Evolutionary conservation across 2,329 filamentous ascomycete genomes (phyloP), one percentile per base, ranked within the genome.

Genomic region (Pyricularia pennisetigena): DNA sequence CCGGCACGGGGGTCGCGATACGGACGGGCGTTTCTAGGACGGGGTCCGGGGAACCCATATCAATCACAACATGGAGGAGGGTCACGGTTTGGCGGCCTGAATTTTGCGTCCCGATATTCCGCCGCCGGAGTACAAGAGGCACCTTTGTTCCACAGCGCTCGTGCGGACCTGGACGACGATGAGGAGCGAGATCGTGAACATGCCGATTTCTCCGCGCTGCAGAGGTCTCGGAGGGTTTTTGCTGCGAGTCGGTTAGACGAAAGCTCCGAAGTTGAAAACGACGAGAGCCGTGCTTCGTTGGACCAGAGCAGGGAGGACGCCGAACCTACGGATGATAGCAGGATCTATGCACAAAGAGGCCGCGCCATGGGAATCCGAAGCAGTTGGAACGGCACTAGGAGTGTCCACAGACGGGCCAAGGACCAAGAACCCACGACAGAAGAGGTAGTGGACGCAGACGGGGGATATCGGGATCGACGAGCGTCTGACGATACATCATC

Each of bases 91-190:
- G 94, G 96, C 70, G 80, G 82, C 67, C 75, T 85, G 68, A 89
- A 88, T 32, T 97, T 97, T 76, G 88, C 90, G 30, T 93, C 92
- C 12, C 86, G 93, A 66, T 88, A 91, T 70, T 86, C 90, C 4
- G 83, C 86, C 65, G 83, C 87, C 63, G 32, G 32, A 26, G 82
- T 83, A 24, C 90, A 92, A 69, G 91, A 93, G 72, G 94, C 94
- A 10, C 95, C 95, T 68, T 83, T 99, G n/a, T 98, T 99, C 78
- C 93, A 95, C 78, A 97, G 93, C 75, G 89, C 92, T 4, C 87
- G 93, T 20, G 93, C 97, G 77, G 94, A 97, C 78, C 92, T 96
- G 75, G 94, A 97, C 71, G 94, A 98, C 70, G 94, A 95, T 76
- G 90, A 92, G 73, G 93, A 97, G 78, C 89, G 92, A 73, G 92